These are phyloP conservation scores for Rhodomyrtus tomentosa DNA, from an alignment of 345 rosid genomes.

Conservation along the genomic window DNA sequence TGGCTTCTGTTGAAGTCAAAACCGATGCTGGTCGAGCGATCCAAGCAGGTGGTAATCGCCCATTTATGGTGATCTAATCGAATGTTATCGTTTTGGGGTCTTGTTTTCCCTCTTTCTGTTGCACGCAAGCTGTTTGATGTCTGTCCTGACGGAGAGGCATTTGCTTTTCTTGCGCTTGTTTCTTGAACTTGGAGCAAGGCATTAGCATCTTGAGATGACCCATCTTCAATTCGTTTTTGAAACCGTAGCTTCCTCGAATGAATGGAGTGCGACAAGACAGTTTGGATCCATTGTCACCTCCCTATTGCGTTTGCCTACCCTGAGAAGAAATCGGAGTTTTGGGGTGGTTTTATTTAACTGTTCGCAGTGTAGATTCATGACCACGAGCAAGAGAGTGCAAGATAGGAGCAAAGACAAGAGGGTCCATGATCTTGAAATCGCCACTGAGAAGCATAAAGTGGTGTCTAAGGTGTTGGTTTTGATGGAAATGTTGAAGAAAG, in stretches of 20 bases:
- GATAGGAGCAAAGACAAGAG: constrained; percentile 66
- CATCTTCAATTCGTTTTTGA: background rate
- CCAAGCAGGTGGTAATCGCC: background rate
- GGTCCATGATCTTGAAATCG: constrained; percentile 63
- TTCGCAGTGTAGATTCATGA: constrained; percentile 36
- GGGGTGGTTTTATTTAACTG: background rate
- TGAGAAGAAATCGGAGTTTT: background rate
- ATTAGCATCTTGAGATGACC: background rate
- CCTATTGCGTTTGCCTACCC: background rate
- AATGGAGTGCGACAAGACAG: background rate
- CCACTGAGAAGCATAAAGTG: constrained; percentile 51
- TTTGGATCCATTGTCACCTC: background rate
- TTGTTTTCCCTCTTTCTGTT: background rate
- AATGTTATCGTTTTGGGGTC: background rate
- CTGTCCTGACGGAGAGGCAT: background rate
- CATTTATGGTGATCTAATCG: background rate
- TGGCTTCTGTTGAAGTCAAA: background rate
- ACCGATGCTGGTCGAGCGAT: background rate
- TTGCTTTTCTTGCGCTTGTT: background rate
- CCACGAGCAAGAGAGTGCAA: constrained; percentile 64
- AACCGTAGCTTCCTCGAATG: background rate
- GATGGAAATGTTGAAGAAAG: constrained; percentile 49
- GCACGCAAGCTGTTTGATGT: background rate
- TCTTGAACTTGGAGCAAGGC: background rate
- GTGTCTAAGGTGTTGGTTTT: constrained; percentile 44